These are phyloP conservation scores for Dioscorea cayenensis DNA, from an alignment of 116 monocot genomes.

Conservation along the genomic window DNA sequence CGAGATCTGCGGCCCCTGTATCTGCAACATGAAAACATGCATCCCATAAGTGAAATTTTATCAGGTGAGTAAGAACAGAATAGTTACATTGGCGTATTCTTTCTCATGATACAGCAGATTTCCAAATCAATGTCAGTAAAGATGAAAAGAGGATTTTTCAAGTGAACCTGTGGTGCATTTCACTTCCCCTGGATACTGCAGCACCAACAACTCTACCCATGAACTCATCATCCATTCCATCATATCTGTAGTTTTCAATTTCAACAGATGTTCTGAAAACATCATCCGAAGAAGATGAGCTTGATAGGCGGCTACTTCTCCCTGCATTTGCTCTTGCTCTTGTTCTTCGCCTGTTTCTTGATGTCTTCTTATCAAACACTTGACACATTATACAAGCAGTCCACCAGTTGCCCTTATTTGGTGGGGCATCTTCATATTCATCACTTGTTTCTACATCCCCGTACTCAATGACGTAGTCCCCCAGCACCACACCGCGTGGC, in stretches of 20 bases:
- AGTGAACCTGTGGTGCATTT: constrained; percentile 45
- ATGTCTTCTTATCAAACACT: constrained; percentile 53
- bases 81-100: too few relatives aligned
- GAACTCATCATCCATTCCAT: constrained; percentile 46
- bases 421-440: constrained; percentile 62
- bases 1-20: too few relatives aligned
- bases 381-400: constrained; percentile 60
- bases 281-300: constrained; percentile 29
- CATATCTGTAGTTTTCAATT: constrained; percentile 41
- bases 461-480: constrained; percentile 89
- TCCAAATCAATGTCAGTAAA: not conserved
- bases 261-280: constrained; percentile 36
- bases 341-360: constrained; percentile 52
- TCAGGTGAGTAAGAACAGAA: too few relatives aligned
- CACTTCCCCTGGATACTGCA: constrained; percentile 23
- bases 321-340: constrained; percentile 17
- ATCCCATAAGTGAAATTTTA: too few relatives aligned
- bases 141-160: not conserved
- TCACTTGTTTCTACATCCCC: constrained; percentile 55
- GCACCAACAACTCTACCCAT: constrained; percentile 6
- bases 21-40: too few relatives aligned
- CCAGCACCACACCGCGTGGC: constrained; percentile 59
- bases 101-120: too few relatives aligned
- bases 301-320: constrained; percentile 11
- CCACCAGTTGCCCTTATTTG: constrained; percentile 71